Conservation (phyloP, 2,329 filamentous ascomycete species). For the Trichophyton rubrum region DNA sequence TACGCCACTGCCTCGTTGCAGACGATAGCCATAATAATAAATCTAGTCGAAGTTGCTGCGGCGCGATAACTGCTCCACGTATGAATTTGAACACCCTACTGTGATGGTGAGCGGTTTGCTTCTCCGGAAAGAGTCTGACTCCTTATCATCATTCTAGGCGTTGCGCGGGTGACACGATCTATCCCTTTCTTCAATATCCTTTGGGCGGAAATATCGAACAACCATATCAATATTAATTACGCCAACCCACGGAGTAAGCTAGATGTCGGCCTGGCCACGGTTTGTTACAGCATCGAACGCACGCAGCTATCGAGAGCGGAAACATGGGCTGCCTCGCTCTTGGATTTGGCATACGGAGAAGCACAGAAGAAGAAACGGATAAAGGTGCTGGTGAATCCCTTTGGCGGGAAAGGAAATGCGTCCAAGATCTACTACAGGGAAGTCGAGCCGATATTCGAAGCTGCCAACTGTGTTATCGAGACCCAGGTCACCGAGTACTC, state of each 20-base stretch:
- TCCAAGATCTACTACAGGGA: constrained; percentile 59
- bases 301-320: constrained; percentile 39
- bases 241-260: constrained; percentile 50
- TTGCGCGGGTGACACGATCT: constrained; percentile 22
- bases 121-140: background rate
- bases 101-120: background rate
- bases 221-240: constrained; percentile 58
- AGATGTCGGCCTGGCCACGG: constrained; percentile 46
- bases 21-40: constrained; percentile 44
- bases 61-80: background rate
- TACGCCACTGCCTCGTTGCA: constrained; percentile 14
- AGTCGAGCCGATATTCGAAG: constrained; percentile 69
- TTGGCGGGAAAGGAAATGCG: constrained; percentile 70
- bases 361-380: constrained; percentile 61
- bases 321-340: constrained; percentile 51
- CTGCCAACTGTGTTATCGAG: constrained; percentile 65
- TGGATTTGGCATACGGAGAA: constrained; percentile 57
- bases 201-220: constrained; percentile 56
- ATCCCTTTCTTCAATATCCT: constrained; percentile 76
- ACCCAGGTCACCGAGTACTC: constrained; percentile 56
- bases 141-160: background rate
- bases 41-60: constrained; percentile 43
- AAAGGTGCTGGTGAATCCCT: constrained; percentile 83
- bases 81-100: background rate
- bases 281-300: constrained; percentile 50